Percentiles rank a stretch among this genome's conserved stretches.
These are phyloP conservation scores for Curvularia hawaiiensis DNA, from an alignment of 2,329 filamentous ascomycete genomes.

Conservation along the genomic window DNA sequence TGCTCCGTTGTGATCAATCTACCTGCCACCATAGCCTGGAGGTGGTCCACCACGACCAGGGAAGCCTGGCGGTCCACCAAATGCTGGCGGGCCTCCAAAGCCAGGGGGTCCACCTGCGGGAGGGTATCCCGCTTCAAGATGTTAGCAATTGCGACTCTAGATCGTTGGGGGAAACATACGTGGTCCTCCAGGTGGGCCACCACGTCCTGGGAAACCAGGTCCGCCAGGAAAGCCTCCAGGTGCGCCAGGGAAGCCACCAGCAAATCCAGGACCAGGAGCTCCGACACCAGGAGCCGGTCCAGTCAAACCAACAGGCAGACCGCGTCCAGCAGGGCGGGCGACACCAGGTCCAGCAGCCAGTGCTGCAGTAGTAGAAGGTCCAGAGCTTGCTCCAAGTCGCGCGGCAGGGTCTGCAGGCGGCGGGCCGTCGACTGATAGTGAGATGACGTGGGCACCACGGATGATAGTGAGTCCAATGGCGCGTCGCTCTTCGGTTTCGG, in stretches of 20 bases:
- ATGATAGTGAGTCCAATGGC: conserved; percentile 95
- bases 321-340: conserved; percentile 87
- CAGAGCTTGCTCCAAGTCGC: conserved; percentile 77
- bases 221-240: conserved; percentile 46
- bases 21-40: conserved; percentile 36
- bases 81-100: conserved; percentile 40
- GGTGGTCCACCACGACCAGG: conserved; percentile 36
- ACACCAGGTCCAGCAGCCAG: conserved; percentile 87
- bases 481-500: conserved; percentile 95
- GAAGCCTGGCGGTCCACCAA: conserved; percentile 29
- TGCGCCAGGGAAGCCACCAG: conserved; percentile 50
- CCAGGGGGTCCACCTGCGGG: conserved; percentile 58
- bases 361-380: conserved; percentile 62
- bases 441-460: conserved; percentile 92
- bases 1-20: conserved; percentile 13
- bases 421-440: conserved; percentile 91
- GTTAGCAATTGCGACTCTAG: conserved; percentile 25
- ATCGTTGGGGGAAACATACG: conserved; percentile 31
- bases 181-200: conserved; percentile 48
- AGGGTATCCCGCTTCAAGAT: conserved; percentile 47
- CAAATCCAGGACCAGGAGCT: conserved; percentile 69
- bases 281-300: conserved; percentile 90
- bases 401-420: conserved; percentile 92
- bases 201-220: conserved; percentile 37
- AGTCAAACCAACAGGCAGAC: conserved; percentile 79